A percentile compares a stretch with the other conserved stretches of the same genome.
Conservation (phyloP, 2,329 filamentous ascomycete genomes). For the Colletotrichum sp. region DNA sequence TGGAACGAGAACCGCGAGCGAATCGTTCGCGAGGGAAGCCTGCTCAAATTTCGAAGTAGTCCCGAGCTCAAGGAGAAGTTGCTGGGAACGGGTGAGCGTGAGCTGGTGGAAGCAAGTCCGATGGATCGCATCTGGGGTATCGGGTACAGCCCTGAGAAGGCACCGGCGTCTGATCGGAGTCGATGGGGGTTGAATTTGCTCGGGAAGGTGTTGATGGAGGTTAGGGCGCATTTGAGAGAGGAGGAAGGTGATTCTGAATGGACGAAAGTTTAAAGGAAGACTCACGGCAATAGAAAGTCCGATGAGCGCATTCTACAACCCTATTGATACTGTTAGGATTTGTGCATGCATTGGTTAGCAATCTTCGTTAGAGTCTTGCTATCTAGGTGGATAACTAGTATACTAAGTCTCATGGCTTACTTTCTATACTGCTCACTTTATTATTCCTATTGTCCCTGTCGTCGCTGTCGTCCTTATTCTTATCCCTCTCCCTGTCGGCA, state of each 20-base stretch:
- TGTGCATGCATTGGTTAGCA: no score
- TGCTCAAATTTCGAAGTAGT: conserved; percentile 62
- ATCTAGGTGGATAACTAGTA: no score
- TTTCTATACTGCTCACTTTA: no score
- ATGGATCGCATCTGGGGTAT: conserved; percentile 71
- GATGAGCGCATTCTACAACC: no score
- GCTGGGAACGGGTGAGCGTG: conserved; percentile 61
- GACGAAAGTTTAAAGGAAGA: neutral
- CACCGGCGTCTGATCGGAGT: conserved; percentile 44
- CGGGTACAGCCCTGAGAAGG: conserved; percentile 60
- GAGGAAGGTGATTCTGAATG: conserved; percentile 18
- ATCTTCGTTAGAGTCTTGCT: no score
- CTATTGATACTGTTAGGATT: no score
- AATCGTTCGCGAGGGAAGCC: conserved; percentile 64
- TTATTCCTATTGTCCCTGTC: rapidly evolving
- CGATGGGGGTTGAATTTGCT: conserved; percentile 70
- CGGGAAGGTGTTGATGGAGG: conserved; percentile 66
- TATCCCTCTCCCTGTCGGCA: rapidly evolving
- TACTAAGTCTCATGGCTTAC: no score
- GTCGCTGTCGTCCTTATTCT: rapidly evolving
- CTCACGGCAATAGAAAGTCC: rapidly evolving
- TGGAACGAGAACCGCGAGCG: conserved; percentile 58
- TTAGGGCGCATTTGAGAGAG: conserved; percentile 55
- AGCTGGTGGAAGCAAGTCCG: conserved; percentile 68
- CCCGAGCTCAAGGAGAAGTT: conserved; percentile 52